Evolutionary conservation across 2,329 filamentous ascomycete genomes (phyloP).

Genomic region (Corinectria fuckeliana): DNA sequence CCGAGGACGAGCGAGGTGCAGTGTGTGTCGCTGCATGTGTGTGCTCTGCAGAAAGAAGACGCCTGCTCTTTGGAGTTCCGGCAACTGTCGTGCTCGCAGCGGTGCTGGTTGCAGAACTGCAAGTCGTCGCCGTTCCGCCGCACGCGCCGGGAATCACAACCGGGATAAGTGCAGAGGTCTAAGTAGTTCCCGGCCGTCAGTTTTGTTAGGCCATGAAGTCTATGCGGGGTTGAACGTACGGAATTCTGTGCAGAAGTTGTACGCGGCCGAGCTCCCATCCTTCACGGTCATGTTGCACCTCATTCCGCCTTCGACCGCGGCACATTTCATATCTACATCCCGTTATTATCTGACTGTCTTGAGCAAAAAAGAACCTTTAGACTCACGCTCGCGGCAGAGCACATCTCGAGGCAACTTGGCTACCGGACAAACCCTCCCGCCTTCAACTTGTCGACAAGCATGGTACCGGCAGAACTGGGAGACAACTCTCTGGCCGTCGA

Average conservation of each 20-base stretch:
- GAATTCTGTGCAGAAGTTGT: constrained; percentile 36
- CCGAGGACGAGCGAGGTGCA: constrained; percentile 35
- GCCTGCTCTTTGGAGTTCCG: constrained; percentile 17
- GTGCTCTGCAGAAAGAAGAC: constrained; percentile 34
- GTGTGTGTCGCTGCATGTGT: constrained; percentile 38
- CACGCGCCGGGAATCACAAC: constrained; percentile 32
- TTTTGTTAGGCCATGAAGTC: neutral
- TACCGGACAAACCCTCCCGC: constrained; percentile 25
- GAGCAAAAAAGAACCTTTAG: too few species aligned
- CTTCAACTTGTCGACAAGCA: constrained; percentile 35
- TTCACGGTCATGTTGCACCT: constrained; percentile 32
- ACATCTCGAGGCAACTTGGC: constrained; percentile 33
- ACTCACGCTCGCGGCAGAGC: constrained; percentile 36
- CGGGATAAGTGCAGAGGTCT: constrained; percentile 40
- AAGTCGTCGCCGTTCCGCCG: constrained; percentile 28
- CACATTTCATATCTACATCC: constrained; percentile 30
- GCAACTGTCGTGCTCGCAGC: constrained; percentile 37
- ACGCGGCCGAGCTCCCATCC: constrained; percentile 19
- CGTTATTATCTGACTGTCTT: neutral
- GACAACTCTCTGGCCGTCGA: constrained; percentile 22
- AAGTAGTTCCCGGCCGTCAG: constrained; percentile 6
- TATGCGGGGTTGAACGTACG: constrained; percentile 20
- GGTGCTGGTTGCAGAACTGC: constrained; percentile 38
- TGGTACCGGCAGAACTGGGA: constrained; percentile 36
- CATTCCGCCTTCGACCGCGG: constrained; percentile 32